phyloP scores from a whole-genome alignment of 192 early-diverging fungal species.

The Chytriomyces sp. region DNA sequence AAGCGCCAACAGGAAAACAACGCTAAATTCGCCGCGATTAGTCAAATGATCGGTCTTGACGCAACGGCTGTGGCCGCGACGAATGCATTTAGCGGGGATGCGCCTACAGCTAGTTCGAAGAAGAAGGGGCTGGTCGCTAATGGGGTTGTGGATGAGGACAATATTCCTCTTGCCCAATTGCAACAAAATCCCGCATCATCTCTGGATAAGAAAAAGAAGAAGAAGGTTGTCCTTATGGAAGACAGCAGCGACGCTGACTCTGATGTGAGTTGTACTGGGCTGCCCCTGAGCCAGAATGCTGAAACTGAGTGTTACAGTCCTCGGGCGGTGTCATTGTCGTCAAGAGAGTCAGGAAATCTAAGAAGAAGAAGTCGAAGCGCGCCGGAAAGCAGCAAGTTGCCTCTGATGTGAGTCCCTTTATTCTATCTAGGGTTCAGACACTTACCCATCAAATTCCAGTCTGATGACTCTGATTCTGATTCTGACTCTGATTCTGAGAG shows the following conservation, averaged over 20 bases:
- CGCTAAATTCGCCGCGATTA: conserved; percentile 11
- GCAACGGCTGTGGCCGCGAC: not conserved
- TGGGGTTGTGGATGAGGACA: not conserved
- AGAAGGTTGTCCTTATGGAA: not conserved
- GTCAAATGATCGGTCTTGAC: not conserved
- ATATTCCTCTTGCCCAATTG: not conserved
- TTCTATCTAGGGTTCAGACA: not conserved
- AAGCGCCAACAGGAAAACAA: conserved; percentile 22
- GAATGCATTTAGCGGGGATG: not conserved
- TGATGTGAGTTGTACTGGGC: not conserved
- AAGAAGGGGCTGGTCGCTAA: no score
- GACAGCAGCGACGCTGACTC: conserved; percentile 3
- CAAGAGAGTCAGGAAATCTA: not conserved
- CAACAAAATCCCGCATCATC: not conserved
- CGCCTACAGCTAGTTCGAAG: no score
- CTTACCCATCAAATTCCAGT: not conserved
- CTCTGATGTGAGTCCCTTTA: conserved; percentile 1
- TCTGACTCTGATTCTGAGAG: not conserved
- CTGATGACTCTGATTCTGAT: not conserved
- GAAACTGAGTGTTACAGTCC: not conserved
- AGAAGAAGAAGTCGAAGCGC: not conserved
- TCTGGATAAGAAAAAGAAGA: not conserved
- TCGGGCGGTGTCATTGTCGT: conserved; percentile 7
- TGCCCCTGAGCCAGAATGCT: not conserved
- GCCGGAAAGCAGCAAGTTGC: not conserved